Evolutionary conservation across 352 stramenopile genomes (phyloP), one percentile per base, ranked within the genome.

Genomic region (Blastocystis sp.): DNA sequence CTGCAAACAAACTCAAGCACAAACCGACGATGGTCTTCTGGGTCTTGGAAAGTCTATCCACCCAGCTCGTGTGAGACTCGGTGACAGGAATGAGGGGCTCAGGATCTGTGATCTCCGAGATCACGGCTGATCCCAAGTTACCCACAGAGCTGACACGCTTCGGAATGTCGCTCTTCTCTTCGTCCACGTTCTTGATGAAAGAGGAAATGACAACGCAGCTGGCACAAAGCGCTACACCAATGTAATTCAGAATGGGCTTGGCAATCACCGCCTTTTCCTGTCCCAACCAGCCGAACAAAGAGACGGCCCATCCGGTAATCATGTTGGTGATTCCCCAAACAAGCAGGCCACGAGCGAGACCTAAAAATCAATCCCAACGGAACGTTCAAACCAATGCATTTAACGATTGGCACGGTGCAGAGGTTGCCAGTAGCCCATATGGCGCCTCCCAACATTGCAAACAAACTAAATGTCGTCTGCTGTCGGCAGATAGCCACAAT

Each of bases 251-350:
- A 7, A 63, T 13, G 1, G 45, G 47, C 41, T 90, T 79, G 15
- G 90, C 61, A 26, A 90, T 90, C n/a, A 47, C n/a, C 75, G 62
- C 41, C 39, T 73, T 73, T 9, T 47, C n/a, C 66, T 88, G 77
- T 20, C 87, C 87, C 63, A 90, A 62, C 45, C 90, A 50, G 43
- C 87, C 87, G 11, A 90, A 59, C 26, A 79, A n/a, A 34, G 64
- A 79, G 8, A 89, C 87, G 37, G 76, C 59, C 87, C 87, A 90
- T 26, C 87, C 87, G 26, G 79, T 73, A 23, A 90, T 87, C 87
- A 90, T 90, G 63, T 90, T 90, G n/a, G 87, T 90, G 11, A 89
- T 90, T 55, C 87, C 87, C 87, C 87, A 90, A 18, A 90, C 43
- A 39, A 90, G 77, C 8, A 90, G 79, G 87, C 87, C 87, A 15